Percentiles rank a stretch among this genome's conserved stretches.
Evolutionary conservation across 306 rosid genomes (phyloP).

Genomic region (Gleditsia sinensis): DNA sequence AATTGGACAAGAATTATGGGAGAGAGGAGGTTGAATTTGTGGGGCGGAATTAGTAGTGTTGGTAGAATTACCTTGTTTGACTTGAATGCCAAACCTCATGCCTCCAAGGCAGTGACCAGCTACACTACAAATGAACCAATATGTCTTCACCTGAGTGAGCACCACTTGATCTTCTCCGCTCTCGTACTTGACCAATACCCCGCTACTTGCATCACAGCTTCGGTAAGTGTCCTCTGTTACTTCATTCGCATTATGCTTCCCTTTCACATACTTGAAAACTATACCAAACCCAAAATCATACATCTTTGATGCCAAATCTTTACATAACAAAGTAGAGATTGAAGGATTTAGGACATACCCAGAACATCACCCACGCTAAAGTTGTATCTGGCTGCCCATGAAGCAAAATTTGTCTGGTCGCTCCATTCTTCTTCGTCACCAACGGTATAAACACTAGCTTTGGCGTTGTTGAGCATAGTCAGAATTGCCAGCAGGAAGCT

Average conservation of each 20-base stretch:
- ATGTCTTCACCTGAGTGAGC: constrained; percentile 32
- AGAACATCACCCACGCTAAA: constrained; percentile 45
- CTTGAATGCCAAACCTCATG: constrained; percentile 49
- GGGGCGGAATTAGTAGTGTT: background rate
- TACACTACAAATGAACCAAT: constrained; percentile 50
- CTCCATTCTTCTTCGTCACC: constrained; percentile 51
- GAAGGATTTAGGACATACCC: constrained; percentile 24
- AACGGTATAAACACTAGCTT: constrained; percentile 37
- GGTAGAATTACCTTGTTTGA: background rate
- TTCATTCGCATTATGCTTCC: constrained; percentile 43
- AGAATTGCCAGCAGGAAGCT: constrained; percentile 27
- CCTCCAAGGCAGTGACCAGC: constrained; percentile 51
- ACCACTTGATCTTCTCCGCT: constrained; percentile 44
- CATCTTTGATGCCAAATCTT: too few relatives aligned
- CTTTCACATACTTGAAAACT: constrained; percentile 47
- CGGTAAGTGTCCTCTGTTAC: constrained; percentile 35
- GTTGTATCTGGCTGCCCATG: constrained; percentile 41
- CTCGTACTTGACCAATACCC: constrained; percentile 40
- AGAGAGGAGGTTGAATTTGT: constrained; percentile 33
- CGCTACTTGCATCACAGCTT: constrained; percentile 40
- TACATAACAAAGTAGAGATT: background rate
- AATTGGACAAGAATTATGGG: constrained; percentile 20
- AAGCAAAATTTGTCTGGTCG: constrained; percentile 43
- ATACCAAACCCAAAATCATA: constrained; percentile 16
- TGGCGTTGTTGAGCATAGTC: background rate